A percentile compares a stretch with the other conserved stretches of the same genome.
phyloP scores from a whole-genome alignment of 805 yeast species.

The Schwanniomyces polymorphus region DNA sequence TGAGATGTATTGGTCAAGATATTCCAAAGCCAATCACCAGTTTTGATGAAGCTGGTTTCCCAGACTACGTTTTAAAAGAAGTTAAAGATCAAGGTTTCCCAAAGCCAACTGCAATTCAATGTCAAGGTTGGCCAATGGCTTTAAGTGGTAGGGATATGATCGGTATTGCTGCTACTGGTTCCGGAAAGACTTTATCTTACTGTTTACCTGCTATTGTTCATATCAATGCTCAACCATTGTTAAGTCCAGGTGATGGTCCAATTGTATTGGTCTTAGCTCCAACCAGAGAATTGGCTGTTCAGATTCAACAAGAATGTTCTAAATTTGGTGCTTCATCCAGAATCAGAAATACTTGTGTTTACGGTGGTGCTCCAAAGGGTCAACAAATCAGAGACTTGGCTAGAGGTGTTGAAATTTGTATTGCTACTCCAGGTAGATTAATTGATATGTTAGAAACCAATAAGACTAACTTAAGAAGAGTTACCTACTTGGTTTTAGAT shows the following conservation, averaged over 20 bases:
- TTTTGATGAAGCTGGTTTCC: conserved; percentile 98
- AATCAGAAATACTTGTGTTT: conserved; percentile 95
- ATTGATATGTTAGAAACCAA: conserved; percentile 96
- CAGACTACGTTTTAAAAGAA: conserved; percentile 86
- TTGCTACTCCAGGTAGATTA: conserved; percentile 99
- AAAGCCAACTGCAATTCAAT: conserved; percentile 93
- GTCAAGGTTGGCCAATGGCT: conserved; percentile 99
- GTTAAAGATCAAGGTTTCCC: conserved; percentile 91
- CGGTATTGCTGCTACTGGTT: conserved; percentile 98
- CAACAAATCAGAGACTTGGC: conserved; percentile 95
- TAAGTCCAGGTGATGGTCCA: conserved; percentile 96
- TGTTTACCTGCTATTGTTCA: conserved; percentile 97
- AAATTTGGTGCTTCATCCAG: conserved; percentile 91
- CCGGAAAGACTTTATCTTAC: conserved; percentile 97
- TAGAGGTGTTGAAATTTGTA: conserved; percentile 92
- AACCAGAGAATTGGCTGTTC: conserved; percentile 98
- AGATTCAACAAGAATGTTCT: conserved; percentile 93
- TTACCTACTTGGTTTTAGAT: conserved; percentile 94
- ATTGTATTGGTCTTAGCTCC: conserved; percentile 95
- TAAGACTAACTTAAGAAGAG: conserved; percentile 93
- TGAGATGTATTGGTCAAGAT: conserved; percentile 79
- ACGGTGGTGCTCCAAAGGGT: conserved; percentile 99
- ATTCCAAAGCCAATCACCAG: conserved; percentile 92
- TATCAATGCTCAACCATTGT: conserved; percentile 95
- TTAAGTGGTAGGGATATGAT: conserved; percentile 97